A percentile compares a stretch with the other conserved stretches of the same genome.
Evolutionary conservation across 495 filamentous ascomycete genomes (phyloP).

Genomic region (Podospora australis): DNA sequence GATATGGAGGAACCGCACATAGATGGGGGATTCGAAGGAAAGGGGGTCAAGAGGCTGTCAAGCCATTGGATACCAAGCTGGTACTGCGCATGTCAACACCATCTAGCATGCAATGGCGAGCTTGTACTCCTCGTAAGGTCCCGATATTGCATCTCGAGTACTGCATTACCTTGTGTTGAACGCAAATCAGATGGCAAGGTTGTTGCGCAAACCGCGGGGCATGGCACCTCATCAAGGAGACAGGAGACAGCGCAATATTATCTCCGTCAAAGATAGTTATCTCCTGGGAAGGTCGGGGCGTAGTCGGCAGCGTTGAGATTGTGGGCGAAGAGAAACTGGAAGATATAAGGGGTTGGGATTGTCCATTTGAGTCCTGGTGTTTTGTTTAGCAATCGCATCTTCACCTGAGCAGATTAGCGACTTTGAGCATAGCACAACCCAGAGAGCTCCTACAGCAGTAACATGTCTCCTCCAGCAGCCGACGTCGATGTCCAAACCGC

Average conservation of each 20-base stretch:
- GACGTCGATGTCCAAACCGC: slow-evolving; percentile 26
- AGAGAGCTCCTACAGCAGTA: slow-evolving; percentile 2
- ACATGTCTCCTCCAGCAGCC: slow-evolving; percentile 30
- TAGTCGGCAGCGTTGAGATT: not conserved
- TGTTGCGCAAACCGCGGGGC: slow-evolving; percentile 15
- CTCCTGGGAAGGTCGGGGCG: not conserved
- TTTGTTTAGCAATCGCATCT: not conserved
- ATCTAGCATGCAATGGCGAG: not conserved
- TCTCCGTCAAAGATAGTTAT: not conserved
- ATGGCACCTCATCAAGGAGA: slow-evolving; percentile 13
- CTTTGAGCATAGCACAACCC: not conserved
- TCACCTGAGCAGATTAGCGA: not conserved
- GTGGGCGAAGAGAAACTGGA: not conserved
- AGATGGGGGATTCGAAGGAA: not conserved
- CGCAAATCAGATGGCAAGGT: not conserved
- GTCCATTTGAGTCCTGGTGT: not conserved
- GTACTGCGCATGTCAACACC: not conserved
- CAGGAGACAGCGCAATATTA: slow-evolving; percentile 1
- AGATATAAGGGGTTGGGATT: not conserved
- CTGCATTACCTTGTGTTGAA: not conserved
- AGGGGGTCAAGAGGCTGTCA: not conserved
- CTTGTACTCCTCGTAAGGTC: not conserved
- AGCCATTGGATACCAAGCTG: not conserved
- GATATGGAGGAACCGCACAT: not conserved
- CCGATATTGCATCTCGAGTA: not conserved